These are phyloP conservation scores for Lindgomyces ingoldianus DNA, from an alignment of 495 filamentous ascomycete species.

Conservation along the genomic window DNA sequence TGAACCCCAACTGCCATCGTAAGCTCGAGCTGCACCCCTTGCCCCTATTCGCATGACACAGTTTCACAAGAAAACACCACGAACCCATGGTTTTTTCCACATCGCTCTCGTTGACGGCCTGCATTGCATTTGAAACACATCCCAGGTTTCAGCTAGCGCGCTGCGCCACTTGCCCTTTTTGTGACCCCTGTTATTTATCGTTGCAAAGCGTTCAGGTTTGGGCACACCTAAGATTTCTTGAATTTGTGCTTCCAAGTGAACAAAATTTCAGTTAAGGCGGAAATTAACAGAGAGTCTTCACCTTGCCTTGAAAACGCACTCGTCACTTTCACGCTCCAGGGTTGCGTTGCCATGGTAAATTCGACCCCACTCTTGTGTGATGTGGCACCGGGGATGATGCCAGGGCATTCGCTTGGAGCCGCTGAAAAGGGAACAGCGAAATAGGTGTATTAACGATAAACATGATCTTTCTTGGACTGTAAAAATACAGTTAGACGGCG, in stretches of 20 bases:
- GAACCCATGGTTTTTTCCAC: too few species aligned
- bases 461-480: too few species aligned
- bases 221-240: too few species aligned
- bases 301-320: neutral
- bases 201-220: neutral
- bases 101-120: neutral
- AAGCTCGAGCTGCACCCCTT: neutral
- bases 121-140: neutral
- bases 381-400: neutral
- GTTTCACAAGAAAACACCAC: too few species aligned
- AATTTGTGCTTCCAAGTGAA: too few species aligned
- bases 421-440: too few species aligned
- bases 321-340: neutral
- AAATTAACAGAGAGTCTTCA: too few species aligned
- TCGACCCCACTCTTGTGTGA: neutral
- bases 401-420: neutral
- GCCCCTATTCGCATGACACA: neutral
- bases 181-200: neutral
- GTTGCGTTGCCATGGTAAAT: neutral
- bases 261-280: too few species aligned
- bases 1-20: too few species aligned
- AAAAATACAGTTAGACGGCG: too few species aligned
- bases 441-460: too few species aligned
- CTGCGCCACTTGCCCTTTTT: neutral
- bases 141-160: conserved; percentile 6